phyloP scores from a whole-genome alignment of 345 rosid species.

The Gossypioides kirkii region DNA sequence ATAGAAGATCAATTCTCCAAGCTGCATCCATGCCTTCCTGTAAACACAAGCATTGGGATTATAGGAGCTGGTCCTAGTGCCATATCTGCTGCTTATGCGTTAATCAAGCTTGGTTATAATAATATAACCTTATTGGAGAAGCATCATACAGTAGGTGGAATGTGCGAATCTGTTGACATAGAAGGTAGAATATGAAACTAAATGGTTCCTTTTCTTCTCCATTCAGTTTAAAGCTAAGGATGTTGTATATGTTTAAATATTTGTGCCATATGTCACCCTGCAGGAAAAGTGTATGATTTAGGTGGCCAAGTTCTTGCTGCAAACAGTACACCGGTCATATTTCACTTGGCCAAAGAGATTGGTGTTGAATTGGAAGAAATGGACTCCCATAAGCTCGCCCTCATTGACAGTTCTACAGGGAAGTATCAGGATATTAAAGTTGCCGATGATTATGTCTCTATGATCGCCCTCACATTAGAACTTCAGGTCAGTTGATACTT shows the following conservation, averaged over 20 bases:
- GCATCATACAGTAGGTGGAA: constrained; percentile 55
- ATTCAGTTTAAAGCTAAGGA: neutral
- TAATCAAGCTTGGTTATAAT: constrained; percentile 52
- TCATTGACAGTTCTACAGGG: constrained; percentile 49
- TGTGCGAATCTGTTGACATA: constrained; percentile 68
- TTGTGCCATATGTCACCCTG: neutral
- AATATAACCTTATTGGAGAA: constrained; percentile 54
- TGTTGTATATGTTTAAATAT: neutral
- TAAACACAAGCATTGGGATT: constrained; percentile 49
- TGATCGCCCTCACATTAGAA: constrained; percentile 51
- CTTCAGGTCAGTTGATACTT: constrained; percentile 42
- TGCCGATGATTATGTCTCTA: constrained; percentile 60
- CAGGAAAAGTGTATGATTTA: constrained; percentile 61
- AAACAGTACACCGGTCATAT: constrained; percentile 56
- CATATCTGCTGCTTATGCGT: constrained; percentile 60
- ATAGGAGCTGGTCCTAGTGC: constrained; percentile 69
- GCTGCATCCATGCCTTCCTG: constrained; percentile 55
- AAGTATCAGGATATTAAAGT: constrained; percentile 47
- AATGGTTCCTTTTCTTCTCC: neutral
- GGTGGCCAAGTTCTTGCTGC: constrained; percentile 78
- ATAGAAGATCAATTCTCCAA: constrained; percentile 51
- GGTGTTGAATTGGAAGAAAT: constrained; percentile 50
- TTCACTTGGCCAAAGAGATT: constrained; percentile 55
- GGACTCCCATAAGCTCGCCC: constrained; percentile 64
- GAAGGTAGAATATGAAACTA: constrained; percentile 35